These are phyloP conservation scores for Acarospora socialis DNA, from an alignment of 2,329 filamentous ascomycete genomes.

Conservation along the genomic window DNA sequence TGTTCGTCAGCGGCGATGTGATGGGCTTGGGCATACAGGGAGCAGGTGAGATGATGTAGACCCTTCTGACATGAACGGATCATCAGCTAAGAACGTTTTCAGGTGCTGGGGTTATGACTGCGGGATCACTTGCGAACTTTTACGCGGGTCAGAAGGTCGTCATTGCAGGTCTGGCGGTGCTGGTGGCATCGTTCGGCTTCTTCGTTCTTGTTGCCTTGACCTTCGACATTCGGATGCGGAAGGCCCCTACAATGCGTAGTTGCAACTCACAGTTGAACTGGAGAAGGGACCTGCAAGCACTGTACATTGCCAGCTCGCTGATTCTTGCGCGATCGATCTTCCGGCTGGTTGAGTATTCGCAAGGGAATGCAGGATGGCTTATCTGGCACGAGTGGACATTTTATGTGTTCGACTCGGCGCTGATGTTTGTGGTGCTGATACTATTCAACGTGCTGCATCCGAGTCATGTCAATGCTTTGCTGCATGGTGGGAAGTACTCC, in stretches of 20 bases:
- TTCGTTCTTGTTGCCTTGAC: constrained; percentile 8
- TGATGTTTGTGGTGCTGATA: constrained; percentile 23
- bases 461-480: constrained; percentile 7
- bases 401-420: constrained; percentile 31
- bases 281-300: constrained; percentile 18
- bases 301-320: constrained; percentile 25
- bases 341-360: constrained; percentile 34
- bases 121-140: not conserved
- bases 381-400: constrained; percentile 29
- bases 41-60: constrained; percentile 1
- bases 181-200: constrained; percentile 11
- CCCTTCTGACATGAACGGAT: not conserved
- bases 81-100: not conserved
- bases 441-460: constrained; percentile 12
- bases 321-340: constrained; percentile 35
- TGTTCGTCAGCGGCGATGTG: constrained; percentile 11
- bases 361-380: constrained; percentile 29
- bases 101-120: constrained; percentile 10
- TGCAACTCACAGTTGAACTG: constrained; percentile 16
- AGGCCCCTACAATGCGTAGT: not conserved
- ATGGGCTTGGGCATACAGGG: constrained; percentile 10
- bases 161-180: constrained; percentile 11
- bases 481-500: too few species aligned
- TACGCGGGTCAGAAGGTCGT: constrained; percentile 8
- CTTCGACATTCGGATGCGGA: constrained; percentile 7